These are phyloP conservation scores for Podaxis rugospora DNA, from an alignment of 768 basidiomycete genomes.

Conservation along the genomic window DNA sequence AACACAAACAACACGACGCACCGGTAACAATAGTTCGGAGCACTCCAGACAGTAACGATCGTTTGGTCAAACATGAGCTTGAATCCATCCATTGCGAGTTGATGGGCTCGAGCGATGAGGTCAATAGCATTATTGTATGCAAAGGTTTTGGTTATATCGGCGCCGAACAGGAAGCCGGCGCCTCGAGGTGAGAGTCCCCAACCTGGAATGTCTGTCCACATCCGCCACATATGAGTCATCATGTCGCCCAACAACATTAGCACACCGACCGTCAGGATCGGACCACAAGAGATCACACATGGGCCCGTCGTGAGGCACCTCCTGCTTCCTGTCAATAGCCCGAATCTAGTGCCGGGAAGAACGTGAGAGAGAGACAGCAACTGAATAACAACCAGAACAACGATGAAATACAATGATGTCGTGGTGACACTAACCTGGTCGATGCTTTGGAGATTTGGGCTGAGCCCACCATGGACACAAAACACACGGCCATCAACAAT, in stretches of 20 bases:
- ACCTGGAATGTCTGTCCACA: conserved; percentile 68
- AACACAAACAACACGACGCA: conserved; percentile 32
- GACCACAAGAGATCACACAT: conserved; percentile 99
- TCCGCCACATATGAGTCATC: background rate
- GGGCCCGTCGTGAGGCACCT: conserved; percentile 96
- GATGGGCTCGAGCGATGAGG: conserved; percentile 95
- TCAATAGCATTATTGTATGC: conserved; percentile 90
- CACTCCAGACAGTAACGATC: conserved; percentile 98
- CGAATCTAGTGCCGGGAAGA: conserved; percentile 59
- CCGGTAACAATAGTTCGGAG: conserved; percentile 98
- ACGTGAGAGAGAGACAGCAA: conserved; percentile 13
- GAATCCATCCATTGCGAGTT: conserved; percentile 96
- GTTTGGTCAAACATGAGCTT: conserved; percentile 95
- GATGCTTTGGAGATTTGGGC: conserved; percentile 79
- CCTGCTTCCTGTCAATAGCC: conserved; percentile 91
- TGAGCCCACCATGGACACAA: conserved; percentile 95
- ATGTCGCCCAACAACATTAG: no score
- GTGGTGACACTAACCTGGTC: conserved; percentile 66
- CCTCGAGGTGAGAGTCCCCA: conserved; percentile 99
- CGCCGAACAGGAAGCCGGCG: conserved; percentile 93
- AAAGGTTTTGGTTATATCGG: conserved; percentile 86
- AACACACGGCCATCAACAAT: conserved; percentile 97
- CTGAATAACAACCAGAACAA: background rate
- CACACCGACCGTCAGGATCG: conserved; percentile 84
- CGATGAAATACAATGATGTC: background rate